Evolutionary conservation across 768 basidiomycete species (phyloP), one percentile per base, ranked within the genome.

Genomic region (Boletales sp.): DNA sequence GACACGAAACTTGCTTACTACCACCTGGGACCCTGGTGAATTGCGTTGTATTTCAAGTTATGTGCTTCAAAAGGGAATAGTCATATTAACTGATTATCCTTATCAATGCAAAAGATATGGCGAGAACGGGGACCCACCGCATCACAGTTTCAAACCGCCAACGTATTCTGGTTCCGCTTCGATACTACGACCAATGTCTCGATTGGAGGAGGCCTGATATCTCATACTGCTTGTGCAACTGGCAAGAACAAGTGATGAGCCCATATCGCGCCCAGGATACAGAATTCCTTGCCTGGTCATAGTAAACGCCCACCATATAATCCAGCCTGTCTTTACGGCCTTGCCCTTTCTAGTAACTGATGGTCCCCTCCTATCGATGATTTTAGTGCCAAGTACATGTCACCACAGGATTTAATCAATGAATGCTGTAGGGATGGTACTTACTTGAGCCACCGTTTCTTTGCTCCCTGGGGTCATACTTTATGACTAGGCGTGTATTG

Each of bases 361-460:
- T 25, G 21, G 21, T 25, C 65, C 94, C 90, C 33, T 34, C 11
- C 12, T 34, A 68, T 99, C 96, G 70, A 94, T 92, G 59, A 94
- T 84, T 83, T 92, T n/a, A 40, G 42, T 19, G 37, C 35, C 12
- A 50, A 44, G 48, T 18, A 41, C 18, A 2, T 15, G n/a, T 43
- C 32, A n/a, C 0, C 31, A 11, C 14, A 9, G 10, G 33, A 9
- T 34, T 25, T 25, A 25, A 25, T 25, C 21, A 25, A 25, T 25
- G 21, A 25, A 25, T 25, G 21, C 21, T 25, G n/a, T 35, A 5
- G 14, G n/a, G 10, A 33, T 30, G 17, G 37, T 3, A 51, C 83
- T 47, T 57, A 92, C 85, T 70, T 91, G 88, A 41, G 90, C 90
- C 94, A 97, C 97, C 14, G 94, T 95, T 70, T 98, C 95, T 76